phyloP scores from a whole-genome alignment of 495 filamentous ascomycete species.

The Rostrohypoxylon terebratum region DNA sequence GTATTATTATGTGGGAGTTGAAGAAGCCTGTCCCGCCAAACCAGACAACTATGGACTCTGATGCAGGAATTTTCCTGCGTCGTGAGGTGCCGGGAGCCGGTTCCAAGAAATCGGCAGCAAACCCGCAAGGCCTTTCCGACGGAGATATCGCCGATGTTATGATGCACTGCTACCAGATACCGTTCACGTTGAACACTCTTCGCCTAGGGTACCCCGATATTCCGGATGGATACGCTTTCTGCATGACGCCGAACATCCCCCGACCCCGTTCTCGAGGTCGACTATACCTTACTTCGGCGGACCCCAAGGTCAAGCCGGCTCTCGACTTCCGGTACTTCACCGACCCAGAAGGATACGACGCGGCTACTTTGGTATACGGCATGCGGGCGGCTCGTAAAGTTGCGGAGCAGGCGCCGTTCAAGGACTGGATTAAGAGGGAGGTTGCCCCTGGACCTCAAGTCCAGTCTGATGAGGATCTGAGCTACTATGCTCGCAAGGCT shows the following conservation, averaged over 20 bases:
- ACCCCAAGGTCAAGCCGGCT: slow-evolving; percentile 79
- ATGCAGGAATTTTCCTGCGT: slow-evolving; percentile 85
- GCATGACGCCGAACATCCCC: slow-evolving; percentile 93
- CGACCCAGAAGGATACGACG: slow-evolving; percentile 84
- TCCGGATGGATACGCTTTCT: slow-evolving; percentile 80
- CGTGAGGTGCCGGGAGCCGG: slow-evolving; percentile 72
- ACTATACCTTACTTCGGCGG: slow-evolving; percentile 75
- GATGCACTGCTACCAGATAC: slow-evolving; percentile 95
- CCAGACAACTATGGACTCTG: slow-evolving; percentile 87
- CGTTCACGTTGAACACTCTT: slow-evolving; percentile 76
- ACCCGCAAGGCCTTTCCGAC: slow-evolving; percentile 60
- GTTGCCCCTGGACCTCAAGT: slow-evolving; percentile 78
- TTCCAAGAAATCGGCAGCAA: slow-evolving; percentile 58
- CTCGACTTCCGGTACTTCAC: slow-evolving; percentile 92
- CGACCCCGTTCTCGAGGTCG: slow-evolving; percentile 79
- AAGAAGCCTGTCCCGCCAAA: slow-evolving; percentile 77
- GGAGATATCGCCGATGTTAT: slow-evolving; percentile 81
- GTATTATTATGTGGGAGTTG: slow-evolving; percentile 86
- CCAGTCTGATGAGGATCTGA: slow-evolving; percentile 76
- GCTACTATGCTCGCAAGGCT: slow-evolving; percentile 77
- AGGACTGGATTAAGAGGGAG: slow-evolving; percentile 81
- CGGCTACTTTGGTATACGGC: slow-evolving; percentile 82
- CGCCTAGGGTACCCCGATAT: slow-evolving; percentile 77
- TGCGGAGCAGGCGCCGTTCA: slow-evolving; percentile 77
- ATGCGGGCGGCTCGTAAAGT: slow-evolving; percentile 77